Evolutionary conservation across 495 filamentous ascomycete species (phyloP).

Genomic region (Mycothermus thermophilus): DNA sequence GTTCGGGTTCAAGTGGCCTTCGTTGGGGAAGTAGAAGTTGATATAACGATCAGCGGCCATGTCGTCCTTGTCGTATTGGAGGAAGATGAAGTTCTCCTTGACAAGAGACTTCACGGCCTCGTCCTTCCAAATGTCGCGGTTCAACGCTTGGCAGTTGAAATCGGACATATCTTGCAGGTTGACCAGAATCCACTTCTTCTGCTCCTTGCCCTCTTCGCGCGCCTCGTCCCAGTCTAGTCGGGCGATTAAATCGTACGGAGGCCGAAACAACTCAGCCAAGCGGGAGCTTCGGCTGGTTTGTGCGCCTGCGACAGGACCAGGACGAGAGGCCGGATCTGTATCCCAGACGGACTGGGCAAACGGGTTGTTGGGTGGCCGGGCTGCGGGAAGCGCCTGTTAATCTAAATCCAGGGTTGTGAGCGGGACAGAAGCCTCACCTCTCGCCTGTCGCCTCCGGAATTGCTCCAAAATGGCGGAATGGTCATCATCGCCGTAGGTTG

Average conservation of each 20-base stretch:
- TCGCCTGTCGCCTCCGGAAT: conserved; percentile 33
- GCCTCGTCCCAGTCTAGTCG: conserved; percentile 63
- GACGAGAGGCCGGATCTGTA: conserved; percentile 3
- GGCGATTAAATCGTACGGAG: conserved; percentile 77
- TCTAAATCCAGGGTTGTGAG: too few relatives aligned
- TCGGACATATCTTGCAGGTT: conserved; percentile 86
- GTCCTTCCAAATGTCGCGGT: conserved; percentile 93
- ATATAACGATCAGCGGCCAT: conserved; percentile 61
- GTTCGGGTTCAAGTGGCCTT: conserved; percentile 52
- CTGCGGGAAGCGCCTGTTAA: conserved; percentile 1
- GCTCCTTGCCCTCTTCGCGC: conserved; percentile 67
- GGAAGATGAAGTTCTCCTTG: conserved; percentile 84
- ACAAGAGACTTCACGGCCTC: conserved; percentile 60
- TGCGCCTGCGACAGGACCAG: conserved; percentile 2
- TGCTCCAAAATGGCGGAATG: conserved; percentile 53
- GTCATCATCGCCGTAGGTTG: conserved; percentile 39
- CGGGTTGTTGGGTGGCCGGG: conserved; percentile 31
- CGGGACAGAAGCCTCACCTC: conserved; percentile 28
- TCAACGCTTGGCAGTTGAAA: conserved; percentile 85
- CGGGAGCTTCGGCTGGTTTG: conserved; percentile 25
- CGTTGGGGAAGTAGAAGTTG: conserved; percentile 73
- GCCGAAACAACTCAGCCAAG: conserved; percentile 81
- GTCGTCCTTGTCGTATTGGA: conserved; percentile 81
- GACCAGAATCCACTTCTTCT: conserved; percentile 84
- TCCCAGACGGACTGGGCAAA: conserved; percentile 88